Conservation (phyloP, 2,329 filamentous ascomycete genomes). For the Aspergillus uvarum region DNA sequence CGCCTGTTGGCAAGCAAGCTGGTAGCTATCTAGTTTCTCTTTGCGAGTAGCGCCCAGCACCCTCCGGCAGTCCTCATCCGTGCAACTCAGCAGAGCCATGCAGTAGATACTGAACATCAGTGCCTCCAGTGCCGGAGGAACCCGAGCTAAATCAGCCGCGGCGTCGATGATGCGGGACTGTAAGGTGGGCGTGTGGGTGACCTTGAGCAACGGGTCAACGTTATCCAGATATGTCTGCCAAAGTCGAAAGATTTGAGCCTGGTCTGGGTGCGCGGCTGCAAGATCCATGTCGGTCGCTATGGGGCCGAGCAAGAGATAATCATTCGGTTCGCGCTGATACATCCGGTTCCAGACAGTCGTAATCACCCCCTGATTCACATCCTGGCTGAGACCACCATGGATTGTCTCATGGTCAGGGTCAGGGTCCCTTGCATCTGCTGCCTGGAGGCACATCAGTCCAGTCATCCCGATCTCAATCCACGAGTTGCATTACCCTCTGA, state of each 20-base stretch:
- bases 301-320: conserved; percentile 57
- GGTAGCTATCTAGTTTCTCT: conserved; percentile 44
- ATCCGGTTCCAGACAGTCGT: conserved; percentile 50
- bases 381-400: conserved; percentile 16
- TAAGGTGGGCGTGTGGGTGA: conserved; percentile 66
- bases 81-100: conserved; percentile 59
- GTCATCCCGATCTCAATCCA: not conserved
- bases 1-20: conserved; percentile 49
- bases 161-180: conserved; percentile 66
- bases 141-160: conserved; percentile 54
- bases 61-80: conserved; percentile 53
- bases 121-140: conserved; percentile 60
- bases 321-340: conserved; percentile 42
- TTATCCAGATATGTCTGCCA: conserved; percentile 72
- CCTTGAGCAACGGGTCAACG: conserved; percentile 67
- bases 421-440: conserved; percentile 16
- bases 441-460: conserved; percentile 17
- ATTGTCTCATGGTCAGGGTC: conserved; percentile 24
- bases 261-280: conserved; percentile 58
- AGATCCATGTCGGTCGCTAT: conserved; percentile 45
- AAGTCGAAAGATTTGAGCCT: conserved; percentile 55
- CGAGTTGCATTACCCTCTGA: conserved; percentile 35
- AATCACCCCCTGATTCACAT: conserved; percentile 39
- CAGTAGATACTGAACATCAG: conserved; percentile 68
- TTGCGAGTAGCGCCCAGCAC: conserved; percentile 40